Base-by-base conservation (phyloP, 2,329 filamentous ascomycete species). In the Thielaviopsis musarum region DNA sequence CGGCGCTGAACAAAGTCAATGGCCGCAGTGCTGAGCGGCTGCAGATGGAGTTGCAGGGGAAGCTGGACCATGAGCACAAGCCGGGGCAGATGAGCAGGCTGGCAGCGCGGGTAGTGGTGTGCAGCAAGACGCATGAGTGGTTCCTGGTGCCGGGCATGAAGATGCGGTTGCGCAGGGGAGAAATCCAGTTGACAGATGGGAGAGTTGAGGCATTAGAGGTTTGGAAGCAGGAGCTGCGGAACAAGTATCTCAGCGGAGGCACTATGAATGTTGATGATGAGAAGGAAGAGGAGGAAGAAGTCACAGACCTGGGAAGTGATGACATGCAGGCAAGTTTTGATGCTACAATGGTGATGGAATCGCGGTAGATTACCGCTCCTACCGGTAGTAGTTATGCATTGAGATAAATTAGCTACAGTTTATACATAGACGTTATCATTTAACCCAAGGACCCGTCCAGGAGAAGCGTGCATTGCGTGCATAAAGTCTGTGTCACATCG, bases 121-220 rank as follows among this genome's bases (percentile, higher is more conserved):
- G 71, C 51, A 64, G 68, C n/a, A 66, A 66, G 17, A 68, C 71
- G 48, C 72, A 74, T 54, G 65, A 68, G 48, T 74, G 72, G 72
- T 67, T 74, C 19, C 54, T 64, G 0, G 70, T 74, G n/a, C 69
- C 68, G 24, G 68, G 72, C 5, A 61, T 74, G 60, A 64, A 65
- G n/a, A 66, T 61, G 48, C 63, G 67, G 2, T 56, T 74, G 22
- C 69, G 71, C 13, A 67, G 67, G 13, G 72, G 72, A 1, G 70
- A 74, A 65, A 71, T 74, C 30, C 57, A 73, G n/a, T 62, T 71
- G 1, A 61, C 52, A 0, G 65, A 68, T 54, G 70, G 68, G 0
- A 59, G 66, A 26, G 67, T 73, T 9, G 65, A 65, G 57, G 64
- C 65, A 10, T 69, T 73, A 58, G 64, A 60, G 0, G 68, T 70